Evolutionary conservation across 495 filamentous ascomycete genomes (phyloP).

Genomic region (Penicillium taxi): DNA sequence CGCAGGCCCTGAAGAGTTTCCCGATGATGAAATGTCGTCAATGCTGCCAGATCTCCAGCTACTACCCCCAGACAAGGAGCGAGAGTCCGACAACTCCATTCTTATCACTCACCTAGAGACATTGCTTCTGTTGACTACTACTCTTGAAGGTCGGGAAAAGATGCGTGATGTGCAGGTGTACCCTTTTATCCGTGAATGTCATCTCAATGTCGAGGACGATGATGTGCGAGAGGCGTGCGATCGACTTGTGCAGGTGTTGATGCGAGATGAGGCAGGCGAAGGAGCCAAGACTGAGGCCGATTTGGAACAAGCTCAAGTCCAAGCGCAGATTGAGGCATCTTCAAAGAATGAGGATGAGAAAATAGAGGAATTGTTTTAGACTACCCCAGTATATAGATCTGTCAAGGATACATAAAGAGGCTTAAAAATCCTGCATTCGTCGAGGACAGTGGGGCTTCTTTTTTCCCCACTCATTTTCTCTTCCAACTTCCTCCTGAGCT

Average conservation of each 20-base stretch:
- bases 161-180: constrained; percentile 77
- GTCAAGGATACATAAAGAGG: no score
- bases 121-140: constrained; percentile 72
- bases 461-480: no score
- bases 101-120: constrained; percentile 84
- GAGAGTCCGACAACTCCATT: constrained; percentile 67
- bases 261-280: constrained; percentile 61
- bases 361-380: constrained; percentile 31
- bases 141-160: constrained; percentile 60
- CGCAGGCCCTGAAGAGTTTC: constrained; percentile 49
- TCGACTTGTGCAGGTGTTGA: constrained; percentile 81
- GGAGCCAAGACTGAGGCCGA: constrained; percentile 18
- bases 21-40: constrained; percentile 59
- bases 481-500: no score
- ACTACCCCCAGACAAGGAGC: constrained; percentile 75
- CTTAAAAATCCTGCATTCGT: no score
- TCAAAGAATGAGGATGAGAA: constrained; percentile 34
- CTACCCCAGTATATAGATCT: no score
- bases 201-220: constrained; percentile 71
- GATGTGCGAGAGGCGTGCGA: constrained; percentile 79
- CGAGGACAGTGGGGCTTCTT: no score
- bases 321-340: constrained; percentile 12
- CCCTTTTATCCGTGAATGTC: constrained; percentile 78
- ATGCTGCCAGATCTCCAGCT: constrained; percentile 86
- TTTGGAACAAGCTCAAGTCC: constrained; percentile 16